These are phyloP conservation scores for Cyclanthera cordifolia DNA, from an alignment of 306 rosid genomes.

Conservation along the genomic window DNA sequence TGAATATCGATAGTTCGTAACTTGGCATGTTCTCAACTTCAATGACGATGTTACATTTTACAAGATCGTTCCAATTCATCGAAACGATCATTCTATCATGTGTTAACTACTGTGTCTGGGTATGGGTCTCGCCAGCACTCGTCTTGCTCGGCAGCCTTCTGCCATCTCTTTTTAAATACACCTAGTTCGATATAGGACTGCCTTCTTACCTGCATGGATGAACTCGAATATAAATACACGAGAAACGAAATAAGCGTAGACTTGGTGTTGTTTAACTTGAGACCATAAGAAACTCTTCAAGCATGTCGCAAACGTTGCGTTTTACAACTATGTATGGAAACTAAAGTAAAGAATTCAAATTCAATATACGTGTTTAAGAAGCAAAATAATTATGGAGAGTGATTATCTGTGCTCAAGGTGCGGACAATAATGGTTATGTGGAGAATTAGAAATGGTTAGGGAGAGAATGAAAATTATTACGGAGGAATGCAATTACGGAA, in stretches of 20 bases:
- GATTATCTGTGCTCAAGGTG: no score
- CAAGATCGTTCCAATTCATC: not conserved
- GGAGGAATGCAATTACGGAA: no score
- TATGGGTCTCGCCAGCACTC: conserved; percentile 38
- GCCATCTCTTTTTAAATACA: conserved; percentile 34
- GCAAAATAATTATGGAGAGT: no score
- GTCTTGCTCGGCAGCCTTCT: conserved; percentile 26
- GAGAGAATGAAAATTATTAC: no score
- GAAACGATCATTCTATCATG: not conserved
- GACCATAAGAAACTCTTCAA: not conserved
- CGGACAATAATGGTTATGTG: no score
- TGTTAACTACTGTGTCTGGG: conserved; percentile 1
- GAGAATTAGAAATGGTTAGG: no score
- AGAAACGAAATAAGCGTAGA: not conserved
- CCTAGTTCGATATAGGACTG: conserved; percentile 32
- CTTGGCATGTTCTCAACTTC: not conserved
- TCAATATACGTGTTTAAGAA: no score
- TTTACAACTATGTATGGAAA: no score
- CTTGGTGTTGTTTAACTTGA: not conserved
- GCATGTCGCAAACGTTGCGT: no score
- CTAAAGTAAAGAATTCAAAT: not conserved
- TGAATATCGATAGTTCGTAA: not conserved
- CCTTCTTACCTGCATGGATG: conserved; percentile 35
- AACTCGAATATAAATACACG: not conserved
- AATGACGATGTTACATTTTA: not conserved